Conservation (phyloP, 192 early-diverging fungal species). For the Rhizophagus prolifer region DNA sequence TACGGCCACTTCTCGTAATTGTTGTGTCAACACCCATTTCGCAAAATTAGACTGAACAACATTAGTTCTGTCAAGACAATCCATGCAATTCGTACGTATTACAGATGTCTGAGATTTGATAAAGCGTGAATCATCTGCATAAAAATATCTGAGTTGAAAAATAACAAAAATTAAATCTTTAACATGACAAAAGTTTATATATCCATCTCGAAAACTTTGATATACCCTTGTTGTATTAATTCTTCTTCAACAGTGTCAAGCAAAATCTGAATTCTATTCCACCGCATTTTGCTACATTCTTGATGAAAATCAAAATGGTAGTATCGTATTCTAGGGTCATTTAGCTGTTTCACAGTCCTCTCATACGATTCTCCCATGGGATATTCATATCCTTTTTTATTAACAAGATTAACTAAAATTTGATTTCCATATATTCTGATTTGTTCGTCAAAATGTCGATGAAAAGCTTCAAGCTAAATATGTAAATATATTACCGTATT, state of each 20-base stretch:
- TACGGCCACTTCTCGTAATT: conserved; percentile 70
- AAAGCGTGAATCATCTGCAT: conserved; percentile 40
- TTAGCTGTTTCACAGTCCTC: conserved; percentile 57
- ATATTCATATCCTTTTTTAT: conserved; percentile 90
- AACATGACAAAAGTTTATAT: not conserved
- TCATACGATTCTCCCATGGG: conserved; percentile 81
- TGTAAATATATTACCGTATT: conserved; percentile 57
- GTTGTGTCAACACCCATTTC: conserved; percentile 63
- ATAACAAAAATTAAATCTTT: not conserved
- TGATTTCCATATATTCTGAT: conserved; percentile 75
- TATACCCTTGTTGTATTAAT: conserved; percentile 54
- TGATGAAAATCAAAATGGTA: conserved; percentile 97
- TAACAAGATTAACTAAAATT: conserved; percentile 90
- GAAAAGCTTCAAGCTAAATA: conserved; percentile 61
- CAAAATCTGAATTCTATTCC: conserved; percentile 83
- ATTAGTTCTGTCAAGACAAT: conserved; percentile 98
- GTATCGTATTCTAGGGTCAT: conserved; percentile 65
- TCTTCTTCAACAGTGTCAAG: conserved; percentile 74
- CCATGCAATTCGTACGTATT: conserved; percentile 97
- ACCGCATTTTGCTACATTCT: conserved; percentile 95
- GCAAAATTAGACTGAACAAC: conserved; percentile 95
- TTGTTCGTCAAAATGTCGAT: conserved; percentile 72
- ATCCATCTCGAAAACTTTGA: not conserved
- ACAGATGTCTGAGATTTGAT: conserved; percentile 70
- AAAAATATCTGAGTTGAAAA: conserved; percentile 52